Percentiles rank a stretch among this genome's conserved stretches.
Evolutionary conservation across 2,329 filamentous ascomycete genomes (phyloP).

Genomic region (Ceratocystis variospora): DNA sequence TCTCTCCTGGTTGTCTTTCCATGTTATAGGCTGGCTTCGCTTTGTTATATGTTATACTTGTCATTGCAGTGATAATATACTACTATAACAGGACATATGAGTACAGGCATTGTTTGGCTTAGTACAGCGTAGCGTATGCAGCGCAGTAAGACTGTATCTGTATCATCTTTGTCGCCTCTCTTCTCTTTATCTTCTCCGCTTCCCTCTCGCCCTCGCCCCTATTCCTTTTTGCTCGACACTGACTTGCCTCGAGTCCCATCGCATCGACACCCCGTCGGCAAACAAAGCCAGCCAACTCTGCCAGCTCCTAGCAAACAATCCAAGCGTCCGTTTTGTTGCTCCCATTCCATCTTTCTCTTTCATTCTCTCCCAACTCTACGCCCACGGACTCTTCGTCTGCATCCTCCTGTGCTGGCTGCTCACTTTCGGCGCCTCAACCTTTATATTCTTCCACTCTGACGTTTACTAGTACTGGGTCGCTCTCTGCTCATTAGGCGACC

Average conservation of each 20-base stretch:
- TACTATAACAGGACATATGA: constrained; percentile 3
- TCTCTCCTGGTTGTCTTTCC: constrained; percentile 16
- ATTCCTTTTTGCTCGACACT: neutral
- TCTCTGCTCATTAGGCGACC: neutral
- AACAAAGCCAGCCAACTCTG: neutral
- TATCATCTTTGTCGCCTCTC: neutral
- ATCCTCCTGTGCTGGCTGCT: neutral
- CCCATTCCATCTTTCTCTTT: neutral
- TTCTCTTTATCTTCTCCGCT: neutral
- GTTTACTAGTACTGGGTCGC: neutral
- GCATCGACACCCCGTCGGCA: neutral
- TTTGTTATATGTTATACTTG: constrained; percentile 2
- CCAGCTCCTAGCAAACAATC: neutral
- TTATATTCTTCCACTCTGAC: neutral
- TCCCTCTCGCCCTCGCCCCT: too few species aligned
- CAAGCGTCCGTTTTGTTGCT: neutral
- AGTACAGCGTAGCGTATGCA: neutral
- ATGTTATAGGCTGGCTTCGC: constrained; percentile 11
- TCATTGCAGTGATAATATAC: neutral
- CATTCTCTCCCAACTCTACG: too few species aligned
- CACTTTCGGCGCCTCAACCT: neutral
- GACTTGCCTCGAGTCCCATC: neutral
- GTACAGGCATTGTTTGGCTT: constrained; percentile 5
- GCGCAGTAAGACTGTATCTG: neutral
- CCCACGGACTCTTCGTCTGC: neutral